Evolutionary conservation across 345 rosid species (phyloP).

Genomic region (Rhodomyrtus tomentosa): DNA sequence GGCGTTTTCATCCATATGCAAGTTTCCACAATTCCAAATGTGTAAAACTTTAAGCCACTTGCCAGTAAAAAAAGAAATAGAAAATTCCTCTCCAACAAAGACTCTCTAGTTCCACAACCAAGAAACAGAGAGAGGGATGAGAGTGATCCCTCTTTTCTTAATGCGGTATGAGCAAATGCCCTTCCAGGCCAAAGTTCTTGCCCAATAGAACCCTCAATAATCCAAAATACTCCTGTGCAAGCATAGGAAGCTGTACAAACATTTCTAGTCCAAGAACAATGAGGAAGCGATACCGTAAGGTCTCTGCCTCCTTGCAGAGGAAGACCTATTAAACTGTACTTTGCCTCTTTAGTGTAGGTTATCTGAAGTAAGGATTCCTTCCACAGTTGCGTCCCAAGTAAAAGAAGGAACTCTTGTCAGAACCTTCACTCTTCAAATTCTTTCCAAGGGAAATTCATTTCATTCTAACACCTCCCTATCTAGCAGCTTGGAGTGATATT

Average conservation of each 20-base stretch:
- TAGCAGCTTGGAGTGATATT: background rate
- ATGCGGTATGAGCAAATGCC: background rate
- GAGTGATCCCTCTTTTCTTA: background rate
- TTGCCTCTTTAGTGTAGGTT: background rate
- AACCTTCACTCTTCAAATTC: background rate
- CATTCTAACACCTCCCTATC: background rate
- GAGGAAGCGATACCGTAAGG: background rate
- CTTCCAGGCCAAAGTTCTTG: background rate
- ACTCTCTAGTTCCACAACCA: background rate
- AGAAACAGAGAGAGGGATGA: background rate
- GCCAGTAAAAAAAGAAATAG: background rate
- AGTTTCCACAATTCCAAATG: background rate
- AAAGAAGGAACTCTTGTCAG: background rate
- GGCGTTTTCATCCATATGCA: background rate
- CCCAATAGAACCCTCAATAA: background rate
- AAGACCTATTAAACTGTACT: background rate
- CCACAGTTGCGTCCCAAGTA: background rate
- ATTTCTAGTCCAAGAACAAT: background rate
- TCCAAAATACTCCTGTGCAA: background rate
- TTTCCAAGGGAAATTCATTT: background rate
- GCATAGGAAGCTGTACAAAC: background rate
- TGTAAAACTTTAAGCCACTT: background rate
- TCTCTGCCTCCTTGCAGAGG: background rate
- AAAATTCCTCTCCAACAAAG: background rate
- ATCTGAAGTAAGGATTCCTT: background rate